Conservation (phyloP, 2,329 filamentous ascomycete genomes). For the Trichoderma sp. region DNA sequence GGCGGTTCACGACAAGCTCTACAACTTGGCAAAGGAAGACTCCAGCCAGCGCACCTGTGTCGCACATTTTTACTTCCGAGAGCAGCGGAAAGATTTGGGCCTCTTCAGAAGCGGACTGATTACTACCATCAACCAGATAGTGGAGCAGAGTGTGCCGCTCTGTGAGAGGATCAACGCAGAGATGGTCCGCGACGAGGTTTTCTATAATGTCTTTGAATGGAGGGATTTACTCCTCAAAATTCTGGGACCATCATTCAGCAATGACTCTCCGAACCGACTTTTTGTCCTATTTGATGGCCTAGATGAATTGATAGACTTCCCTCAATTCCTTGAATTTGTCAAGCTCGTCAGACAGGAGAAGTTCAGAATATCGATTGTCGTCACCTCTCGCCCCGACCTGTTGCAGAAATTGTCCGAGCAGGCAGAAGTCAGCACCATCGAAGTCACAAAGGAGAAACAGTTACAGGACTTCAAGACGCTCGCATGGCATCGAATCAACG, state of each 20-base stretch:
- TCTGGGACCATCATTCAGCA: conserved; percentile 26
- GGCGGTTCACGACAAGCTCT: conserved; percentile 25
- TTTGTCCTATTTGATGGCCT: conserved; percentile 35
- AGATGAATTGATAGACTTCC: conserved; percentile 29
- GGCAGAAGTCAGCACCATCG: conserved; percentile 19
- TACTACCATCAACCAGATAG: conserved; percentile 32
- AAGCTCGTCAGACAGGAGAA: conserved; percentile 27
- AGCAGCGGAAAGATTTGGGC: conserved; percentile 30
- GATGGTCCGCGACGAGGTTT: conserved; percentile 27
- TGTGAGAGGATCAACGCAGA: conserved; percentile 33
- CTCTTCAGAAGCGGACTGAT: conserved; percentile 28
- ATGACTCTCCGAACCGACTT: conserved; percentile 25
- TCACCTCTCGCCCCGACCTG: conserved; percentile 28
- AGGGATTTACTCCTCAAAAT: conserved; percentile 27
- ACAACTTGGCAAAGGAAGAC: conserved; percentile 20
- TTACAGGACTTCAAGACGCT: conserved; percentile 30
- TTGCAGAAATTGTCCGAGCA: conserved; percentile 17
- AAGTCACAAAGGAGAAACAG: conserved; percentile 31
- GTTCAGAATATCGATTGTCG: conserved; percentile 28
- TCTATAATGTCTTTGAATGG: conserved; percentile 20
- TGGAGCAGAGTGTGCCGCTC: conserved; percentile 29
- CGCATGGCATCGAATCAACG: conserved; percentile 30
- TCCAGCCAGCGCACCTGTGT: conserved; percentile 25
- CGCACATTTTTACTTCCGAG: conserved; percentile 39
- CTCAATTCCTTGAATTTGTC: conserved; percentile 24